phyloP scores from a whole-genome alignment of 768 basidiomycete genomes.

The Leccinellum luteum region DNA sequence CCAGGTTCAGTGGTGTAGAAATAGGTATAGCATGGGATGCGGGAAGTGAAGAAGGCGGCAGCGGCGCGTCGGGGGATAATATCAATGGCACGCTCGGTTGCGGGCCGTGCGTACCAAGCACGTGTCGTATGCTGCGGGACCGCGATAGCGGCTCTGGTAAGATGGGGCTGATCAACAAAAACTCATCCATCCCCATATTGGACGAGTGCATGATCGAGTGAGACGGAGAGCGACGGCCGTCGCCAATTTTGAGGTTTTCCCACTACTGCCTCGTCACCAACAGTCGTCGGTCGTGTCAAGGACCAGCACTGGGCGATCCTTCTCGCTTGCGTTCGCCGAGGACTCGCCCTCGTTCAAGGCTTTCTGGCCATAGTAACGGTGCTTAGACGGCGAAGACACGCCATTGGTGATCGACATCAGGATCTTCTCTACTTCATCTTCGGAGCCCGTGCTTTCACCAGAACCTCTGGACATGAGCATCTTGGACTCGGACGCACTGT shows the following conservation, averaged over 20 bases:
- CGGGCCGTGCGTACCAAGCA: slow-evolving; percentile 1
- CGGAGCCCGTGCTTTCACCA: not conserved
- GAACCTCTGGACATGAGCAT: slow-evolving; percentile 6
- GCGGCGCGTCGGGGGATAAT: not conserved
- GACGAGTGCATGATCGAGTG: slow-evolving; percentile 17
- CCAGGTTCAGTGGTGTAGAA: not conserved
- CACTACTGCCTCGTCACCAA: not conserved
- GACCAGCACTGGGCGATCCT: not conserved
- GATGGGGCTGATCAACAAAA: slow-evolving; percentile 13
- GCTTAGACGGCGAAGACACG: slow-evolving; percentile 16
- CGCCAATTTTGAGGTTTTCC: not conserved
- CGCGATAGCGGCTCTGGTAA: not conserved
- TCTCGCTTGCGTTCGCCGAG: not conserved
- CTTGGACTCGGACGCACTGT: slow-evolving; percentile 2
- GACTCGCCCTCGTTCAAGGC: no score
- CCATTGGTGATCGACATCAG: slow-evolving; percentile 17
- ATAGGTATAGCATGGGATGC: not conserved
- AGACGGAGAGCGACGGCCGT: slow-evolving; percentile 15
- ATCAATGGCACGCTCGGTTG: slow-evolving; percentile 2
- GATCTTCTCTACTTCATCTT: slow-evolving; percentile 3
- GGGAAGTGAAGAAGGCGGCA: not conserved
- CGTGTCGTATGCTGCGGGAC: slow-evolving; percentile 6
- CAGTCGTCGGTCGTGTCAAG: not conserved
- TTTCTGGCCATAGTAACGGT: slow-evolving; percentile 22
- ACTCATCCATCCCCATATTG: no score